phyloP scores from a whole-genome alignment of 106 monocot genomes.

The Platanthera guangdongensis region DNA sequence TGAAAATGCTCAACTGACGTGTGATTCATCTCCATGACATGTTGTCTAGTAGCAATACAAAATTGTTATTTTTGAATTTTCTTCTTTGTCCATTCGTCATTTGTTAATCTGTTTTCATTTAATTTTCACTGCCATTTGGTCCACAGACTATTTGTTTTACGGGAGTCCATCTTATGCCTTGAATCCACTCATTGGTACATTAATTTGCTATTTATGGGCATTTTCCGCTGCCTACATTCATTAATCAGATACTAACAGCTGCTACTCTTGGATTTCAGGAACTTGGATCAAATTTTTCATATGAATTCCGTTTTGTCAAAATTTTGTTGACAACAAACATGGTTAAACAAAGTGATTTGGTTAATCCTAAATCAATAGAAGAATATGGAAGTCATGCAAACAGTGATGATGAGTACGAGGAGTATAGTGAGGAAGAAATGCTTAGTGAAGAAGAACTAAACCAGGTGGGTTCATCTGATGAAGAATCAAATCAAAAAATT shows the following conservation, averaged over 20 bases:
- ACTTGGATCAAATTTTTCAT: background rate
- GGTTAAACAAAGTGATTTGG: conserved; percentile 9
- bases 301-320: background rate
- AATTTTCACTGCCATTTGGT: too few relatives aligned
- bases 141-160: too few relatives aligned
- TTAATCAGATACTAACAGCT: background rate
- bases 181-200: background rate
- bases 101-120: too few relatives aligned
- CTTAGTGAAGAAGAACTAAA: background rate
- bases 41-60: too few relatives aligned
- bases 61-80: too few relatives aligned
- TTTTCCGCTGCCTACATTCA: background rate
- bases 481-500: conserved; percentile 7
- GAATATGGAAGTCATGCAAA: conserved; percentile 4
- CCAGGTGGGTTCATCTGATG: background rate
- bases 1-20: too few relatives aligned
- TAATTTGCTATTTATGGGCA: background rate
- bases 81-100: too few relatives aligned
- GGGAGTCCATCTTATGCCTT: background rate
- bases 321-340: background rate
- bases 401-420: background rate
- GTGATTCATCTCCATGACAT: too few relatives aligned
- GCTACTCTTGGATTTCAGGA: background rate
- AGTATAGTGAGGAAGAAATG: conserved; percentile 9
- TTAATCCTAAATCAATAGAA: background rate